These are phyloP conservation scores for Schoenoplectus triqueter DNA, from an alignment of 202 grass and related monocot genomes.

Conservation along the genomic window DNA sequence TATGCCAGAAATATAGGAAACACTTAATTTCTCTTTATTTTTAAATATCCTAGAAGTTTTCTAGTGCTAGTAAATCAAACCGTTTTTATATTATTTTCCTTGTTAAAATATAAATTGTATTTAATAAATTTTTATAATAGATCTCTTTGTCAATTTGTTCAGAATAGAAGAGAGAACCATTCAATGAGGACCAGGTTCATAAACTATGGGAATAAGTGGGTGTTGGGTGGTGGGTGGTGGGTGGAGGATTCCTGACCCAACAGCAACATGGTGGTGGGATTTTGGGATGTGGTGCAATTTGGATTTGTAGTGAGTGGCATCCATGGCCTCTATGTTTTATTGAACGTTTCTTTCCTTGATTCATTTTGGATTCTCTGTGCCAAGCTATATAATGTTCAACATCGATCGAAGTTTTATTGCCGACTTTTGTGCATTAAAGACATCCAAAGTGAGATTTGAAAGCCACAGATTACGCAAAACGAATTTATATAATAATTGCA, in stretches of 20 bases:
- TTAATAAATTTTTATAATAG: not conserved
- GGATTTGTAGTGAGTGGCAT: constrained; percentile 43
- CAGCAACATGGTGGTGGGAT: constrained; percentile 5
- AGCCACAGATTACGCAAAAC: not conserved
- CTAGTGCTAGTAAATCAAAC: not conserved
- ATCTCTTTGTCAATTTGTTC: not conserved
- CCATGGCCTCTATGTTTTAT: constrained; percentile 31
- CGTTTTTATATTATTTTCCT: not conserved
- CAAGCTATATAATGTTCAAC: not conserved
- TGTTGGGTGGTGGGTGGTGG: constrained; percentile 27
- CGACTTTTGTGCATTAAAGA: not conserved
- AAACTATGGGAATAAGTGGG: not conserved
- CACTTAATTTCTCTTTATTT: not conserved
- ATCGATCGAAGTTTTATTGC: not conserved
- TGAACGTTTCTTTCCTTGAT: constrained; percentile 4
- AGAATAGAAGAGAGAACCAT: not conserved
- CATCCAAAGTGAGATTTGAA: not conserved
- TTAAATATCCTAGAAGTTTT: not conserved
- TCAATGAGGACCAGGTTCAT: constrained; percentile 36
- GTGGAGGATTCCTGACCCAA: constrained; percentile 48
- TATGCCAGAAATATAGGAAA: not conserved
- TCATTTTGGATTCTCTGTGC: constrained; percentile 20
- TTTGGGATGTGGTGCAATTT: constrained; percentile 30
- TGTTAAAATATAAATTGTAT: not conserved
- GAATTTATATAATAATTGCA: not conserved